Evolutionary conservation across 352 stramenopile genomes (phyloP).

Genomic region (Thraustochytrium striatum): DNA sequence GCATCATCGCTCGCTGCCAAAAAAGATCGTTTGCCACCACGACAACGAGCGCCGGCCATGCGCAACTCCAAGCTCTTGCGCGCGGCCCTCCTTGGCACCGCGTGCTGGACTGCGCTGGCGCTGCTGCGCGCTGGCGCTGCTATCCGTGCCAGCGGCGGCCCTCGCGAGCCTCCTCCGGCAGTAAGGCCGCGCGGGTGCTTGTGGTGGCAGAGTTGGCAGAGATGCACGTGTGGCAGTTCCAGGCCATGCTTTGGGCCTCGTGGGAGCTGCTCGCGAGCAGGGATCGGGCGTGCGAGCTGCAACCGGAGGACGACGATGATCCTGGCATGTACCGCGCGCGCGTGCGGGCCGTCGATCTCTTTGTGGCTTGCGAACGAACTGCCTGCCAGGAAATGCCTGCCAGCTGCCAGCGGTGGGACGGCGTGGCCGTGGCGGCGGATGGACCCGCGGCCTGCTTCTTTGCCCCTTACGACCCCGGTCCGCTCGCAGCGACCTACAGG

Average conservation of each 20-base stretch:
- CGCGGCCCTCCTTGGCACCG: too few relatives aligned
- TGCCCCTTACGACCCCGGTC: background rate
- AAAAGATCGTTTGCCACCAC: too few relatives aligned
- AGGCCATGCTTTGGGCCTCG: background rate
- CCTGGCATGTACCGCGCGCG: background rate
- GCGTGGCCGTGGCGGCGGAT: background rate
- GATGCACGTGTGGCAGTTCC: constrained; percentile 2
- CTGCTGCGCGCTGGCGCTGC: too few relatives aligned
- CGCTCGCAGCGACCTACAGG: background rate
- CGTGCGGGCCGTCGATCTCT: constrained; percentile 1
- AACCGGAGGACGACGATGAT: background rate
- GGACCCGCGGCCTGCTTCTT: background rate
- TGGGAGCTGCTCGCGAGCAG: background rate
- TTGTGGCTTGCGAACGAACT: constrained; percentile 23
- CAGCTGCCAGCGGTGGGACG: background rate
- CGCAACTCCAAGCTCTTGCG: too few relatives aligned
- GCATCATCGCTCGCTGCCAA: too few relatives aligned
- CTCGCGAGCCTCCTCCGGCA: too few relatives aligned
- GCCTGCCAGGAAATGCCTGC: background rate
- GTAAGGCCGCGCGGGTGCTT: too few relatives aligned
- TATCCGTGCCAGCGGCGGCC: too few relatives aligned
- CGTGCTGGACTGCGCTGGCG: too few relatives aligned
- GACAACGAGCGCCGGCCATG: too few relatives aligned
- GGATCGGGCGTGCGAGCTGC: too few relatives aligned
- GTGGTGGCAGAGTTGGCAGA: background rate